Evolutionary conservation across 2,329 filamentous ascomycete genomes (phyloP), one percentile per base, ranked within the genome.

Genomic region (Scytalidium lignicola): DNA sequence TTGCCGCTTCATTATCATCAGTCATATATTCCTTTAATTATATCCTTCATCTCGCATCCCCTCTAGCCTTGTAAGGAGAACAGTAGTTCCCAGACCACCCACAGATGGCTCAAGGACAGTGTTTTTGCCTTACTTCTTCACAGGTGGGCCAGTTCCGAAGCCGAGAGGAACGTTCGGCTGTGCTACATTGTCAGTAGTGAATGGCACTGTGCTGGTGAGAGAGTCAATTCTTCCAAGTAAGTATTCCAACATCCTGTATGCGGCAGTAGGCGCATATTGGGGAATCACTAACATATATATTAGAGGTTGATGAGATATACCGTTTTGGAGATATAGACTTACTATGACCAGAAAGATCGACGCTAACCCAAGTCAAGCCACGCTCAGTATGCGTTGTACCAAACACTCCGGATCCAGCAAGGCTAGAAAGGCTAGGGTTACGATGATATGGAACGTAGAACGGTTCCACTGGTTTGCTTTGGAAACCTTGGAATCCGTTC

Each of bases 191-290:
- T 59, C 57, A 1, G 60, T 63, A 0, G 60, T 57, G 43, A 78
- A 76, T 0, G 71, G 60, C 13, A 47, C 61, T 1, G 62, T 70
- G 12, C 67, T 66, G 10, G 61, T 69, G 55, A 88, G 60, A 51
- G 72, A 79, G 4, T 78, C 69, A 9, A 90, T 80, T 37, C 86
- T 72, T 0, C 88, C 88, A 1, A 95, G 72, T 57, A 93, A 64
- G 59, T 86, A 85, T 72, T 93, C 88, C 18, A 93, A 64, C 50
- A 88, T 83, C 28, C 88, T 72, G 62, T 87, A 89, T 0, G 83
- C 77, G 0, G 82, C 83, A 13, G 74, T 77, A 0, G 87, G 84
- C 17, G 81, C 78, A 60, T 87, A 90, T 65, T 87, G 80, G 0
- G 82, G 80, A 5, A 69, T 48, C 65, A 69, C 53, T 55, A 29